Base-by-base conservation (phyloP, 768 basidiomycete species). In the Albatrellus ellisii region DNA sequence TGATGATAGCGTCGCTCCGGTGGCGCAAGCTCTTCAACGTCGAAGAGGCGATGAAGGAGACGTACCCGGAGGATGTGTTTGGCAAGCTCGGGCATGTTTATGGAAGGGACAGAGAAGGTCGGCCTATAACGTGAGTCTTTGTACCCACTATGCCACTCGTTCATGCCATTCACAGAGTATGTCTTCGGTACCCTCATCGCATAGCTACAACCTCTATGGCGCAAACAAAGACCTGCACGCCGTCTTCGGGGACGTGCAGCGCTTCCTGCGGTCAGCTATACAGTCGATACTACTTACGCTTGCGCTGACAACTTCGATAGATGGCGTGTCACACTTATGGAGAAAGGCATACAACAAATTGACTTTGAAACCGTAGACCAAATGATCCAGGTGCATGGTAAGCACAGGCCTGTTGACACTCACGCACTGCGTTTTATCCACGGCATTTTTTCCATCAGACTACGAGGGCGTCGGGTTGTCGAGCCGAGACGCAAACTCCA, bases 301-400 rank as follows among this genome's bases (percentile, higher is more conserved):
- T 14, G 17, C 9, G 11, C n/a, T 26, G 21, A 11, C 3, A 12
- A 14, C 17, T n/a, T 7, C 39, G 2, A 18, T 47, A 83, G 82
- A 37, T 89, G 86, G 86, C 76, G 85, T 31, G 72, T 89, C 35
- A 72, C 73, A 22, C 67, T 87, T 39, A 84, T 86, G 72, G 86
- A 89, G 56, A 63, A 69, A 53, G 70, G 70, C 42, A 65, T 86
- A 31, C 53, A 62, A 15, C 53, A 67, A 17, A 66, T 89, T 40
- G 79, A 89, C 56, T 88, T 89, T 51, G 70, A 67, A 45, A 77
- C 67, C n/a, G 61, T 76, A 14, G 84, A 49, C 38, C 50, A 51
- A 27, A 51, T 49, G 44, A 17, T 52, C 10, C 51, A 52, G 36
- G 44, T 52, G 8, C 51, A 52, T 12, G 51, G 51, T 52, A 27